phyloP scores from a whole-genome alignment of 2,329 filamentous ascomycete genomes.

The Lasiodiplodia gonubiensis region DNA sequence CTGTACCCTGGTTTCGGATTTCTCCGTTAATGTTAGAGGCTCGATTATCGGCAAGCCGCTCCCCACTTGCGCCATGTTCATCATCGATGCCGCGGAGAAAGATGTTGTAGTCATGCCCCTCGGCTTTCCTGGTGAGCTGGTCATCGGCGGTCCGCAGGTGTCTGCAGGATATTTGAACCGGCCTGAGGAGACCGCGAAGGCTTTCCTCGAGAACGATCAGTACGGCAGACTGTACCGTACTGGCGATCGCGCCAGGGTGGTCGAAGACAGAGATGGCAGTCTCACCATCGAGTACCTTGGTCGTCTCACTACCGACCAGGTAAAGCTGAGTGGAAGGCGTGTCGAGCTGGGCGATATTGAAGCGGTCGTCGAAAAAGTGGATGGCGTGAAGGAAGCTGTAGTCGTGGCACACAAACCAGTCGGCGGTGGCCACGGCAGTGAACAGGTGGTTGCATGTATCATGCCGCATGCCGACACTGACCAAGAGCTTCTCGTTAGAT shows the following conservation, averaged over 20 bases:
- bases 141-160: conserved; percentile 75
- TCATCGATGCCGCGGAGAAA: conserved; percentile 54
- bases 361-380: conserved; percentile 26
- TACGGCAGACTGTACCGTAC: conserved; percentile 74
- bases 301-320: conserved; percentile 74
- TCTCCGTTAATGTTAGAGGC: conserved; percentile 63
- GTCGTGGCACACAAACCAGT: conserved; percentile 43
- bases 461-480: not conserved
- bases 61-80: conserved; percentile 75
- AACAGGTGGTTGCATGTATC: conserved; percentile 25
- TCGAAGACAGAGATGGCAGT: conserved; percentile 64
- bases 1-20: conserved; percentile 72
- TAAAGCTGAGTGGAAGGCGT: conserved; percentile 80
- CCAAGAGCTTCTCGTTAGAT: conserved; percentile 32
- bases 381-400: conserved; percentile 55
- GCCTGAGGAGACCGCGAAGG: conserved; percentile 53
- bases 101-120: conserved; percentile 44
- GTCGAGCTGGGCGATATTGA: conserved; percentile 68
- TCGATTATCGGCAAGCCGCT: conserved; percentile 79
- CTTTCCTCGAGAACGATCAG: conserved; percentile 44
- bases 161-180: conserved; percentile 79
- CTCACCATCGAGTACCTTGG: conserved; percentile 74
- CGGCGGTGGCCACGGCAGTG: conserved; percentile 14
- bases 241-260: conserved; percentile 70
- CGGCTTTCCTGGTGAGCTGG: conserved; percentile 68